A percentile compares a stretch with the other conserved stretches of the same genome.
Evolutionary conservation across 192 early-diverging fungal species (phyloP).

Genomic region (Phycomyces nitens): DNA sequence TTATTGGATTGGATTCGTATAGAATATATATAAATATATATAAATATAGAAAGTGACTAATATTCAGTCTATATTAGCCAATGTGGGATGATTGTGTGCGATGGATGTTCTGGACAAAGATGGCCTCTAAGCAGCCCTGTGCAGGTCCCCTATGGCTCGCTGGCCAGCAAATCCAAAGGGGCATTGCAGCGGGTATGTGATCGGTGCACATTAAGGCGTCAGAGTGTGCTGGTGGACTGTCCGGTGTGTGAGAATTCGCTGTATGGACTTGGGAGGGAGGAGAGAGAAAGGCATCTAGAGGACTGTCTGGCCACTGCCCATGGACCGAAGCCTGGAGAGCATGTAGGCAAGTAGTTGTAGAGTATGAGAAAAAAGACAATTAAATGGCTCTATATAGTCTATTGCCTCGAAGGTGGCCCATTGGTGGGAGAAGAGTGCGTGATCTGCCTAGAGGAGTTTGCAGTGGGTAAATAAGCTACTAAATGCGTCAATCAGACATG

Average conservation of each 20-base stretch:
- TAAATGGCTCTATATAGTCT: constrained; percentile 33
- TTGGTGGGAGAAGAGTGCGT: constrained; percentile 79
- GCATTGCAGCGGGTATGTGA: constrained; percentile 22
- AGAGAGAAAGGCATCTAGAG: constrained; percentile 61
- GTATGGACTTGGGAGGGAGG: constrained; percentile 40
- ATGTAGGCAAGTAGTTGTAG: background rate
- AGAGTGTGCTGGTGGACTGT: constrained; percentile 67
- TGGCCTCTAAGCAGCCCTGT: background rate
- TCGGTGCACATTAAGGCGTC: constrained; percentile 34
- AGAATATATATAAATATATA: background rate
- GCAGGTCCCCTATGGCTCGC: constrained; percentile 7
- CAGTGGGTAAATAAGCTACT: constrained; percentile 42
- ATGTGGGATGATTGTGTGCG: constrained; percentile 26
- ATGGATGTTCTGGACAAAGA: constrained; percentile 20
- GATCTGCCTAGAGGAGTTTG: constrained; percentile 93
- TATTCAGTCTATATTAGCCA: constrained; percentile 1
- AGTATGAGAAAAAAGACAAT: background rate
- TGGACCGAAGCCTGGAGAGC: background rate
- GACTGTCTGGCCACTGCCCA: constrained; percentile 50
- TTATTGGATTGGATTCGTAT: background rate
- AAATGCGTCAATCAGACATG: background rate
- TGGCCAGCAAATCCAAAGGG: constrained; percentile 3
- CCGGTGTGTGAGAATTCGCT: constrained; percentile 63
- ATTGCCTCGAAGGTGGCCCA: constrained; percentile 55
- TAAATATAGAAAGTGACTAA: no score